These are phyloP conservation scores for Lepidopterella palustris DNA, from an alignment of 495 filamentous ascomycete genomes.

Conservation along the genomic window DNA sequence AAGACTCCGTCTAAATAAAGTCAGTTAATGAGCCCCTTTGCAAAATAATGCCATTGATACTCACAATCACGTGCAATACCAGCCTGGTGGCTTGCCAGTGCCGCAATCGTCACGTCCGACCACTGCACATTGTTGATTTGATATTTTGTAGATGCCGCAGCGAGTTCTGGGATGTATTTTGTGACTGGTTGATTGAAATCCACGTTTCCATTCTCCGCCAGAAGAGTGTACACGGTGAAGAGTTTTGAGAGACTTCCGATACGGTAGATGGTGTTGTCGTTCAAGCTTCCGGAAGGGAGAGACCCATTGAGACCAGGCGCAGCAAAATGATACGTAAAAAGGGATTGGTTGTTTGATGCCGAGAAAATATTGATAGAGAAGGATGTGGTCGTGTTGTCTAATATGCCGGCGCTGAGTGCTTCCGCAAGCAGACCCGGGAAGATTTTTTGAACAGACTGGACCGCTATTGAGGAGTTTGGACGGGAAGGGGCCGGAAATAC, in stretches of 20 bases:
- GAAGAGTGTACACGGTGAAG: slow-evolving; percentile 20
- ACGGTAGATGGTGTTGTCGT: slow-evolving; percentile 21
- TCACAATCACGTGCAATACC: slow-evolving; percentile 11
- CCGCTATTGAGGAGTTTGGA: background rate
- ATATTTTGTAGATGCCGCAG: background rate
- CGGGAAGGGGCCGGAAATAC: slow-evolving; percentile 2
- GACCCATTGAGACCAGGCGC: background rate
- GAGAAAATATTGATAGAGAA: slow-evolving; percentile 20
- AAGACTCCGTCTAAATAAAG: background rate
- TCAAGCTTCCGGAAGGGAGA: background rate
- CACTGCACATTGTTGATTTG: slow-evolving; percentile 3
- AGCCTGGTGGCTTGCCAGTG: slow-evolving; percentile 10
- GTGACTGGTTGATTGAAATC: slow-evolving; percentile 18
- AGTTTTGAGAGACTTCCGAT: slow-evolving; percentile 26
- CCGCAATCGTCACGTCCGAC: slow-evolving; percentile 17
- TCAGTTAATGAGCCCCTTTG: background rate
- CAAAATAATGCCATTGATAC: background rate
- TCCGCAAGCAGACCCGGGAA: background rate
- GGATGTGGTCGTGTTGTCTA: slow-evolving; percentile 3
- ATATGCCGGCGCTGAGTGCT: background rate
- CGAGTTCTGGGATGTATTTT: slow-evolving; percentile 21
- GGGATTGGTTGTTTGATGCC: slow-evolving; percentile 6
- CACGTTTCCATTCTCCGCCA: slow-evolving; percentile 4
- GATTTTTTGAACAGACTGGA: background rate
- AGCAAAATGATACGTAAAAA: slow-evolving; percentile 7